Evolutionary conservation across 208 protist species (phyloP).

Genomic region (Leishmania lainsoni): DNA sequence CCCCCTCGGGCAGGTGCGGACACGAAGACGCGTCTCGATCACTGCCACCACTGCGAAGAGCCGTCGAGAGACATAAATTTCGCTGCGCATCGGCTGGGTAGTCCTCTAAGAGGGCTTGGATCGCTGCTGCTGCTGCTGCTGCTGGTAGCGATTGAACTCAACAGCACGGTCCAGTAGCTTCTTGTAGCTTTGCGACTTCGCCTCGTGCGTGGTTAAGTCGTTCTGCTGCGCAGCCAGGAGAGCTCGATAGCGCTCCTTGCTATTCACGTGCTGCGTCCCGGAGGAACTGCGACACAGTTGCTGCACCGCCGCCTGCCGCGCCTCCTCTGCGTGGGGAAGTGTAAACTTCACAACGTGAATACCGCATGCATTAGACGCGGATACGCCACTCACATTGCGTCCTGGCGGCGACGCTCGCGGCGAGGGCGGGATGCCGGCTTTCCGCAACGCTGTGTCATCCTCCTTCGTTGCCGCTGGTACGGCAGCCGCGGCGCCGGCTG

Average conservation of each 20-base stretch:
- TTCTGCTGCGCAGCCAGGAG: conserved; percentile 56
- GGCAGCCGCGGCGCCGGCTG: neutral
- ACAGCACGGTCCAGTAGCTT: conserved; percentile 60
- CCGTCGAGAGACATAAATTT: neutral
- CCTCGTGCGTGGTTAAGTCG: conserved; percentile 40
- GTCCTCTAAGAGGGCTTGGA: neutral
- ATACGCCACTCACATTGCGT: neutral
- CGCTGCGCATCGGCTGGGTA: neutral
- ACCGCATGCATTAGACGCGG: neutral
- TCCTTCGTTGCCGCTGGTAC: neutral
- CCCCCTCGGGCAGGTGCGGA: neutral
- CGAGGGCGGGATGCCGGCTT: neutral
- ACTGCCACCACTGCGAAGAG: neutral
- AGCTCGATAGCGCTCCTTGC: conserved; percentile 63
- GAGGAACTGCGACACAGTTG: conserved; percentile 53
- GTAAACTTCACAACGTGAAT: conserved; percentile 79
- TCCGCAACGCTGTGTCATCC: conserved; percentile 1
- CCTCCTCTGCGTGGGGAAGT: conserved; percentile 49
- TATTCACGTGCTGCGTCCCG: conserved; percentile 56
- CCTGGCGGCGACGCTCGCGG: conserved; percentile 3
- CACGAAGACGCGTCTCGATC: neutral
- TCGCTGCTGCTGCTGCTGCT: conserved; percentile 25
- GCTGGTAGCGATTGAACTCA: conserved; percentile 39
- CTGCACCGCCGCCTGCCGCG: conserved; percentile 61
- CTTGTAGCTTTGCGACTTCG: conserved; percentile 56